These are phyloP conservation scores for Tremella fuciformis DNA, from an alignment of 768 basidiomycete genomes.

Conservation along the genomic window DNA sequence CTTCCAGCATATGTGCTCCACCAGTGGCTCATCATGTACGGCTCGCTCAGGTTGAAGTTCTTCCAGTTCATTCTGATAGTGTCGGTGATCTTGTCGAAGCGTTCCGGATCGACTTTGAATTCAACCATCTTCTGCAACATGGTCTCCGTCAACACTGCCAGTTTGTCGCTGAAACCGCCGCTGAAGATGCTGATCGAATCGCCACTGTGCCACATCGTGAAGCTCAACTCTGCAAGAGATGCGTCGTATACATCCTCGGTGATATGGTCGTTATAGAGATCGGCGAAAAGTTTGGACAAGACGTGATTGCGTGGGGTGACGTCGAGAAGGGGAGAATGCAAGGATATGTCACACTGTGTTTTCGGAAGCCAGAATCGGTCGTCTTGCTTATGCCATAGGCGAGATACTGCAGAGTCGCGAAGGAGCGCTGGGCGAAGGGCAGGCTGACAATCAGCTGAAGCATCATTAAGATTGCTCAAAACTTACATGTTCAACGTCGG, in stretches of 20 bases:
- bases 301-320: slow-evolving; percentile 66
- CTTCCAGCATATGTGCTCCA: slow-evolving; percentile 68
- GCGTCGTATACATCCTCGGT: slow-evolving; percentile 91
- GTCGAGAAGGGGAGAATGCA: slow-evolving; percentile 47
- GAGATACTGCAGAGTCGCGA: slow-evolving; percentile 65
- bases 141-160: slow-evolving; percentile 65
- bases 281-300: slow-evolving; percentile 76
- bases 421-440: slow-evolving; percentile 66
- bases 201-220: slow-evolving; percentile 62
- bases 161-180: slow-evolving; percentile 86
- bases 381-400: slow-evolving; percentile 95
- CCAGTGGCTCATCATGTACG: slow-evolving; percentile 68
- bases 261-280: slow-evolving; percentile 82
- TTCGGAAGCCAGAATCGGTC: slow-evolving; percentile 95
- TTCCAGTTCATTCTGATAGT: slow-evolving; percentile 70
- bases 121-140: slow-evolving; percentile 68
- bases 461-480: not conserved
- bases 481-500: slow-evolving; percentile 63
- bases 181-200: slow-evolving; percentile 60
- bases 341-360: slow-evolving; percentile 66
- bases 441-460: slow-evolving; percentile 57
- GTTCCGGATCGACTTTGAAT: slow-evolving; percentile 64
- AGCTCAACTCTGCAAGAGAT: slow-evolving; percentile 80
- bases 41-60: slow-evolving; percentile 83
- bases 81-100: slow-evolving; percentile 79